Percentiles rank a stretch among this genome's conserved stretches.
These are phyloP conservation scores for Diaporthe citri DNA, from an alignment of 2,329 filamentous ascomycete species.

Conservation along the genomic window DNA sequence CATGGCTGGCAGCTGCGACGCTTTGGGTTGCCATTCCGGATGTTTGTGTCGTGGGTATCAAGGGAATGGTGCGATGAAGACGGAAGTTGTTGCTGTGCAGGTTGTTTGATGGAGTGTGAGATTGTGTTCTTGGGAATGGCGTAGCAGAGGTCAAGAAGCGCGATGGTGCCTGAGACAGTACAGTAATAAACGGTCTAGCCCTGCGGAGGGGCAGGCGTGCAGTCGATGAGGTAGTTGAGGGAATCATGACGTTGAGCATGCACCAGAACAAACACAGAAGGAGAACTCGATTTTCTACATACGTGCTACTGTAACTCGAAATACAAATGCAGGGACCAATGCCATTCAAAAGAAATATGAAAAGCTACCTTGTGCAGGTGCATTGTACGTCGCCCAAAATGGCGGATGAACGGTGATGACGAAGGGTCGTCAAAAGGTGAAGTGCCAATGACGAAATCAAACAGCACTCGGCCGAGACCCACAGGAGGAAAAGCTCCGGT, in stretches of 20 bases:
- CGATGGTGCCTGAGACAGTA: background rate
- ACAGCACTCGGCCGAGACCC: constrained; percentile 11
- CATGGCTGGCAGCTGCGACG: constrained; percentile 46
- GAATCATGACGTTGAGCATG: constrained; percentile 19
- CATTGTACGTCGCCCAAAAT: background rate
- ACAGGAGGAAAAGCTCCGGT: constrained; percentile 9
- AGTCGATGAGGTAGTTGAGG: constrained; percentile 28
- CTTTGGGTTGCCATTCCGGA: constrained; percentile 47
- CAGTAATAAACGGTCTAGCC: background rate
- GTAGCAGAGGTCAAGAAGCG: background rate
- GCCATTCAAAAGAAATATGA: background rate
- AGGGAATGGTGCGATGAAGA: background rate
- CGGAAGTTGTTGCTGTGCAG: background rate
- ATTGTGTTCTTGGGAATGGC: background rate
- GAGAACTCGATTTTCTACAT: fast-evolving
- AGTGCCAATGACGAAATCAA: constrained; percentile 21
- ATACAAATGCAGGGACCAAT: background rate
- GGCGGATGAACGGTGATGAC: background rate
- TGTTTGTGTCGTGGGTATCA: constrained; percentile 11
- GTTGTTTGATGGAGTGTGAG: background rate
- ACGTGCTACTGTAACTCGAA: background rate
- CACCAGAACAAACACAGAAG: background rate
- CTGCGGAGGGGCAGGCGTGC: background rate
- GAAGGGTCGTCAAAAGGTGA: constrained; percentile 6
- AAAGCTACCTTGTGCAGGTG: background rate